Evolutionary conservation across 2,329 filamentous ascomycete species (phyloP).

Genomic region (Pleurostoma richardsiae): DNA sequence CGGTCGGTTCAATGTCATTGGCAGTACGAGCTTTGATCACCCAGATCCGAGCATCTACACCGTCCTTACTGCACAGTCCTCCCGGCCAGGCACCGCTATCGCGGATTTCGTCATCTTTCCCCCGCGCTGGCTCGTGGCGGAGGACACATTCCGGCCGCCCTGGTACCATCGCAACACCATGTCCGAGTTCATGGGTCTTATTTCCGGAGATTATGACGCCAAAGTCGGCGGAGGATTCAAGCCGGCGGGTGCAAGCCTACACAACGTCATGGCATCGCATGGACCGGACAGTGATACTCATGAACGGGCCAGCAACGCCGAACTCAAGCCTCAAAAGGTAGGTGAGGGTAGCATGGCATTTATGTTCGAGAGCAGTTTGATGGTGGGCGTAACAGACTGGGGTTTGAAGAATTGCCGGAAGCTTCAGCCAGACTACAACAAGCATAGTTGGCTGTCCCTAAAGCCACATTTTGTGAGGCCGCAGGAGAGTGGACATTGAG

Average conservation of each 20-base stretch:
- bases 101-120: constrained; percentile 58
- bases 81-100: constrained; percentile 45
- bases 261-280: constrained; percentile 55
- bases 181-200: constrained; percentile 42
- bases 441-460: constrained; percentile 48
- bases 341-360: constrained; percentile 42
- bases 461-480: too few species aligned
- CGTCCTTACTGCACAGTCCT: constrained; percentile 46
- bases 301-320: constrained; percentile 38
- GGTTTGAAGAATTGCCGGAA: constrained; percentile 31
- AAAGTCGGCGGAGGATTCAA: constrained; percentile 38
- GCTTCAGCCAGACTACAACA: constrained; percentile 50
- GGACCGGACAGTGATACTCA: constrained; percentile 41
- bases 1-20: constrained; percentile 58
- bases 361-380: constrained; percentile 38
- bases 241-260: constrained; percentile 37
- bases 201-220: constrained; percentile 40
- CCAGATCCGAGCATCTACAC: constrained; percentile 63
- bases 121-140: constrained; percentile 52
- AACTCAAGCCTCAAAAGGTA: constrained; percentile 35
- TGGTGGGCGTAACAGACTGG: constrained; percentile 50
- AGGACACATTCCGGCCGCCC: constrained; percentile 53
- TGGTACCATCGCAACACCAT: constrained; percentile 53
- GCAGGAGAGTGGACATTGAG: too few species aligned
- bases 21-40: constrained; percentile 58